Evolutionary conservation across 1,284 basidiomycete species (phyloP).

Genomic region (Microbotryum saponariae): DNA sequence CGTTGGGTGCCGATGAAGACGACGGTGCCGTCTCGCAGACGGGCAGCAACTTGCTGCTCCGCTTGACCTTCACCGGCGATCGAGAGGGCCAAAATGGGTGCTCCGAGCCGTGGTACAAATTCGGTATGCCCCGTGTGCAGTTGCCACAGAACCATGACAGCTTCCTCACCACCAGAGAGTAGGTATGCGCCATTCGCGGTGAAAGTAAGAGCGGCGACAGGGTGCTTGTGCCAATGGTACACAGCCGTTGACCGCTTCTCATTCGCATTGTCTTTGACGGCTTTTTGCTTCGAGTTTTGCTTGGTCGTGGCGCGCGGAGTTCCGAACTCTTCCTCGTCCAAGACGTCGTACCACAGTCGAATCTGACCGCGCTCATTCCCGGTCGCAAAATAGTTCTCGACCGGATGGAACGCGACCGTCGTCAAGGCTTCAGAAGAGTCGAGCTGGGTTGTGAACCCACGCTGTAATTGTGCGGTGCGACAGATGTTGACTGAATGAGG

Average conservation of each 20-base stretch:
- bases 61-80: conserved; percentile 52
- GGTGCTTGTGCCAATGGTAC: conserved; percentile 95
- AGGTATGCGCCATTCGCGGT: conserved; percentile 86
- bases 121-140: conserved; percentile 74
- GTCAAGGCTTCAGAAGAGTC: conserved; percentile 65
- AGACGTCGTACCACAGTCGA: conserved; percentile 84
- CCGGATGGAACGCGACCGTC: conserved; percentile 79
- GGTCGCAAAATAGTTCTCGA: conserved; percentile 87
- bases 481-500: conserved; percentile 21
- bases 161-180: conserved; percentile 90
- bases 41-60: conserved; percentile 81
- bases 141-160: conserved; percentile 93
- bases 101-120: conserved; percentile 86
- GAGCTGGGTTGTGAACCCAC: conserved; percentile 20
- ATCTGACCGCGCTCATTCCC: conserved; percentile 81
- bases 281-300: conserved; percentile 3
- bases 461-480: conserved; percentile 15
- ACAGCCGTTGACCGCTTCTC: conserved; percentile 59
- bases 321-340: conserved; percentile 42
- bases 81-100: conserved; percentile 55
- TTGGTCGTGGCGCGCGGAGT: conserved; percentile 28
- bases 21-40: conserved; percentile 74
- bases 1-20: conserved; percentile 66
- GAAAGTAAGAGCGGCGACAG: conserved; percentile 82
- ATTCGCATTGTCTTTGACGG: conserved; percentile 8